Evolutionary conservation across 2,329 filamentous ascomycete species (phyloP).

Genomic region (Spiromastix sp.): DNA sequence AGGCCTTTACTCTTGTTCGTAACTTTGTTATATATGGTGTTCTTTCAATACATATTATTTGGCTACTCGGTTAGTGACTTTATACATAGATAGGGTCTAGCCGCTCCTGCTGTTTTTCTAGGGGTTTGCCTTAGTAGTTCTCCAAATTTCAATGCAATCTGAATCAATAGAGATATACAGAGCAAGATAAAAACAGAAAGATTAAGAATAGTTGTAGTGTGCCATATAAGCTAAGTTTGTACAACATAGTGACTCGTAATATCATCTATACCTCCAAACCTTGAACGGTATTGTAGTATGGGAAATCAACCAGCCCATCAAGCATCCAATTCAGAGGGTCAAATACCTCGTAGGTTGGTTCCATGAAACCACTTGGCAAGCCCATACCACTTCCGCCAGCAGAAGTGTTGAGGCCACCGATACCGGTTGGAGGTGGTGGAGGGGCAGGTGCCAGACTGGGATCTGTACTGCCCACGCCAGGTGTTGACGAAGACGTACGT

Average conservation of each 20-base stretch:
- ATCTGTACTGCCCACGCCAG: conserved; percentile 23
- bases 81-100: too few relatives aligned
- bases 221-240: not conserved
- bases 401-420: conserved; percentile 16
- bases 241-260: not conserved
- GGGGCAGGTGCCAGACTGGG: conserved; percentile 34
- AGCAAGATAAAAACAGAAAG: not conserved
- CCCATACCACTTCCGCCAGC: conserved; percentile 15
- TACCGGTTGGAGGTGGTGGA: conserved; percentile 21
- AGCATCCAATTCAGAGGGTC: conserved; percentile 91
- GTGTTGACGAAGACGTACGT: conserved; percentile 24
- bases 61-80: too few relatives aligned
- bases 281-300: conserved; percentile 53
- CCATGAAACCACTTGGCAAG: conserved; percentile 43
- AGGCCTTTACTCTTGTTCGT: too few relatives aligned
- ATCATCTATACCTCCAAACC: conserved; percentile 32
- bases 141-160: too few relatives aligned
- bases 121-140: too few relatives aligned
- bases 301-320: conserved; percentile 73
- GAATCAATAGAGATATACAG: not conserved
- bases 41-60: too few relatives aligned
- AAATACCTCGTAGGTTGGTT: conserved; percentile 75
- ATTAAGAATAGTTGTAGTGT: not conserved
- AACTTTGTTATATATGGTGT: too few relatives aligned
- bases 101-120: too few relatives aligned